These are phyloP conservation scores for Cubamyces sp. DNA, from an alignment of 768 basidiomycete genomes.

Conservation along the genomic window DNA sequence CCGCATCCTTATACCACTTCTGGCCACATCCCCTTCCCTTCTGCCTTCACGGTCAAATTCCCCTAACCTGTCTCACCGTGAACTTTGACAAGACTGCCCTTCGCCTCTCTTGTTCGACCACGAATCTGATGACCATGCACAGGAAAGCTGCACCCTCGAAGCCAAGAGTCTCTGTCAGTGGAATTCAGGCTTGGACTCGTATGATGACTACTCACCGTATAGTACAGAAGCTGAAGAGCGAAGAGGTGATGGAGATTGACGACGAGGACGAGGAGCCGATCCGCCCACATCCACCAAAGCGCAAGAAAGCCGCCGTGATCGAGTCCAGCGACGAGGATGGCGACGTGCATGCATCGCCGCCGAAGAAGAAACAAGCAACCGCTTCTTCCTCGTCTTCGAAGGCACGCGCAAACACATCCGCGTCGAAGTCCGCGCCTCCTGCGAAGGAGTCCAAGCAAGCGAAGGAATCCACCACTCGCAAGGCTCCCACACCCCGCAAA, in stretches of 20 bases:
- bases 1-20: not conserved
- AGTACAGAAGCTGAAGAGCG: conserved; percentile 27
- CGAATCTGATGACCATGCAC: not conserved
- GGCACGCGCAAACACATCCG: conserved; percentile 15
- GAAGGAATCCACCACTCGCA: conserved; percentile 14
- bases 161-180: not conserved
- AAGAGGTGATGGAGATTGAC: conserved; percentile 31
- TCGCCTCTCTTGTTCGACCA: no score
- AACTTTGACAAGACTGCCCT: no score
- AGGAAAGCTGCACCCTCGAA: conserved; percentile 2
- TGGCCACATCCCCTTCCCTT: no score
- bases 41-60: no score
- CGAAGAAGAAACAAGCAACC: conserved; percentile 46
- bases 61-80: no score
- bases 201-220: not conserved
- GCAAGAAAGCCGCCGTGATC: conserved; percentile 32
- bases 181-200: not conserved
- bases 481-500: conserved; percentile 5
- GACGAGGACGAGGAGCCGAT: conserved; percentile 21
- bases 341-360: conserved; percentile 36
- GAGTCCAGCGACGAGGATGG: conserved; percentile 35
- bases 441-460: conserved; percentile 10
- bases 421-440: conserved; percentile 34
- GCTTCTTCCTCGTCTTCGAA: conserved; percentile 13
- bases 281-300: conserved; percentile 25